These are phyloP conservation scores for Trichothecium roseum DNA, from an alignment of 2,329 filamentous ascomycete genomes.

Conservation along the genomic window DNA sequence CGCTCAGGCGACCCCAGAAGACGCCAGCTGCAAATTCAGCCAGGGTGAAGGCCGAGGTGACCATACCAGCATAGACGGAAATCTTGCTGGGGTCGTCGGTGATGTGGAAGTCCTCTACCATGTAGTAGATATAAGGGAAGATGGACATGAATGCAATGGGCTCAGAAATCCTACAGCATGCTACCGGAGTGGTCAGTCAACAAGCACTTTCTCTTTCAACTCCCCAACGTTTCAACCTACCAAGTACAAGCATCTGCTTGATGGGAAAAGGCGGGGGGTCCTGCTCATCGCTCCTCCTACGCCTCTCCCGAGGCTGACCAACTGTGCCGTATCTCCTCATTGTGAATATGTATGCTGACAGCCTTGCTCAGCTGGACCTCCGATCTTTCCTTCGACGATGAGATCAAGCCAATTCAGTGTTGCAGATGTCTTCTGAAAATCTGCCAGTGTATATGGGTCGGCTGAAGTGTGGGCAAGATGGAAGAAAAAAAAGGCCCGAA, in stretches of 20 bases:
- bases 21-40: conserved; percentile 90
- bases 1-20: conserved; percentile 87
- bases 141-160: conserved; percentile 99
- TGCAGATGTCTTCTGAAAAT: too few species aligned
- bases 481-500: too few species aligned
- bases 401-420: too few species aligned
- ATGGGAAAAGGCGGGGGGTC: conserved; percentile 24
- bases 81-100: conserved; percentile 70
- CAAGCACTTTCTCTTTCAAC: too few species aligned
- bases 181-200: conserved; percentile 31
- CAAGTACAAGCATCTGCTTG: conserved; percentile 41
- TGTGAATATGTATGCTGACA: conserved; percentile 1
- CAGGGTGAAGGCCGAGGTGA: conserved; percentile 91
- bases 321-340: background rate
- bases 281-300: conserved; percentile 6
- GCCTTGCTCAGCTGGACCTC: too few species aligned
- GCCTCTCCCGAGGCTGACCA: background rate
- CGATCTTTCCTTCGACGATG: too few species aligned
- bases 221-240: conserved; percentile 27
- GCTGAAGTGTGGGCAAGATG: too few species aligned
- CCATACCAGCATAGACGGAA: conserved; percentile 87
- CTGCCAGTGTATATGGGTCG: too few species aligned
- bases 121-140: conserved; percentile 96
- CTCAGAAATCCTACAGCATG: conserved; percentile 91
- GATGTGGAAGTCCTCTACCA: conserved; percentile 87